phyloP scores from a whole-genome alignment of 306 rosid species.

The Sphenostylis stenocarpa region DNA sequence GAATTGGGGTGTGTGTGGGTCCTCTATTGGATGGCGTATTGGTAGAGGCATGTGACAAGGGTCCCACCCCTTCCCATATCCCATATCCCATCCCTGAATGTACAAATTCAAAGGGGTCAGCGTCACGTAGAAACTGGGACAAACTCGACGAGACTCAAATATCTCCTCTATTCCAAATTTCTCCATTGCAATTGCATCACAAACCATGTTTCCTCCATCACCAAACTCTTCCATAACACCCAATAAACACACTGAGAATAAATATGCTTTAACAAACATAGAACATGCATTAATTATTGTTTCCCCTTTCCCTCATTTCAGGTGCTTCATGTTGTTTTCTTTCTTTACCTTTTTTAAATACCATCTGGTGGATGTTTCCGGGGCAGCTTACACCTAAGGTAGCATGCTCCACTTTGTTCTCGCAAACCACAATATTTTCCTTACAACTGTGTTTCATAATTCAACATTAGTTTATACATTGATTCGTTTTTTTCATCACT shows the following conservation, averaged over 20 bases:
- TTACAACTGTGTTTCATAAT: neutral
- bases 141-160: neutral
- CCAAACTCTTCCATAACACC: too few relatives aligned
- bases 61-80: conserved; percentile 21
- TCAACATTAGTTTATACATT: neutral
- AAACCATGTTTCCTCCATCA: too few relatives aligned
- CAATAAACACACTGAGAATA: too few relatives aligned
- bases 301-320: neutral
- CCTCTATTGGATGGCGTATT: conserved; percentile 4
- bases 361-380: conserved; percentile 13
- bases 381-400: conserved; percentile 50
- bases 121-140: conserved; percentile 42
- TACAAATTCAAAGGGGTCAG: conserved; percentile 44
- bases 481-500: neutral
- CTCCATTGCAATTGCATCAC: neutral
- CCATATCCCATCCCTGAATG: conserved; percentile 12
- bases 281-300: neutral
- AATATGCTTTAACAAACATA: too few relatives aligned
- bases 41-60: conserved; percentile 67
- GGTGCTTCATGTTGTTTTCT: neutral
- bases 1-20: too few relatives aligned
- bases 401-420: conserved; percentile 59
- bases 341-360: neutral
- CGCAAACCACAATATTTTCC: conserved; percentile 18
- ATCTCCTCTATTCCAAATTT: neutral